phyloP scores from a whole-genome alignment of 345 rosid species.

The Toxicodendron radicans region DNA sequence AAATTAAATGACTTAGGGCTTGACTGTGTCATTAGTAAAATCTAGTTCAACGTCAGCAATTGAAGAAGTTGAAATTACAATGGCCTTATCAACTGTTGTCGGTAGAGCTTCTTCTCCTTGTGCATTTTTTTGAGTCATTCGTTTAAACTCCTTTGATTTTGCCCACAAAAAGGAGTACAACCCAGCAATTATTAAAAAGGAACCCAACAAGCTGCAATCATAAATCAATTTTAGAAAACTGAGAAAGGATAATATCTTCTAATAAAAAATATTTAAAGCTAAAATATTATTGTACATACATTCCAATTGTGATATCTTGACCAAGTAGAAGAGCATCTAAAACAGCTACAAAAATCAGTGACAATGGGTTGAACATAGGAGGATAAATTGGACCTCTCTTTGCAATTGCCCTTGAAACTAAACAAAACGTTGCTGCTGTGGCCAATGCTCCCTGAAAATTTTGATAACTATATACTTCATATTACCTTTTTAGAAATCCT shows the following conservation, averaged over 20 bases:
- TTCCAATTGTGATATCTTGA: conserved; percentile 33
- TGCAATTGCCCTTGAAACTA: conserved; percentile 31
- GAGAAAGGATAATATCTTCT: too few species aligned
- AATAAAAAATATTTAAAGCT: too few species aligned
- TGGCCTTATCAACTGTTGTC: too few species aligned
- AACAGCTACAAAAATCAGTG: conserved; percentile 41
- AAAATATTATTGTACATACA: conserved; percentile 17
- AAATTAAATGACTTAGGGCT: too few species aligned
- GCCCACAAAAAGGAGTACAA: not conserved
- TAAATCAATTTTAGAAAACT: too few species aligned
- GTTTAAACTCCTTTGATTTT: not conserved
- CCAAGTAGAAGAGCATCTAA: conserved; percentile 41
- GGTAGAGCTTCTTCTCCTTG: not conserved
- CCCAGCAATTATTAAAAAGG: not conserved
- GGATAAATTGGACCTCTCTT: conserved; percentile 53
- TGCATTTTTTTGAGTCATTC: not conserved
- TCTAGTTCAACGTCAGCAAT: too few species aligned
- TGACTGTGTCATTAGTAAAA: too few species aligned
- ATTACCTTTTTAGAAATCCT: too few species aligned
- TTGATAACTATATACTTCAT: too few species aligned
- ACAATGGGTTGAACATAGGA: conserved; percentile 53
- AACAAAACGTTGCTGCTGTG: conserved; percentile 40
- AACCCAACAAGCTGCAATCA: not conserved
- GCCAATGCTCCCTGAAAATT: conserved; percentile 42
- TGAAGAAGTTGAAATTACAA: too few species aligned